These are phyloP conservation scores for Anthracocystis panici-leucophaei DNA, from an alignment of 1,284 basidiomycete species.

Conservation along the genomic window DNA sequence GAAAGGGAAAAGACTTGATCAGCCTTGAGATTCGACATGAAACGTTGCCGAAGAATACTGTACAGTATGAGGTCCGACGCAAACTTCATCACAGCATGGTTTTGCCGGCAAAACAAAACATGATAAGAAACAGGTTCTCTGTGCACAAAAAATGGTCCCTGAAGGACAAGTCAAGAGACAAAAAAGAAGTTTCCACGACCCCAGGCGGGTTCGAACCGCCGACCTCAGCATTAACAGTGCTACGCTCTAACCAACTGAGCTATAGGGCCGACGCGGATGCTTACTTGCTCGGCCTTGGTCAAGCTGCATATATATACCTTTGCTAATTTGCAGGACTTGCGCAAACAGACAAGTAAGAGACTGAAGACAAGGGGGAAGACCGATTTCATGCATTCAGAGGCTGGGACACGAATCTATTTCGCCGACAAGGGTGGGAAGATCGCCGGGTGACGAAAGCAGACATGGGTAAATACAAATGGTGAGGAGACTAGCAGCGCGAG, in stretches of 20 bases:
- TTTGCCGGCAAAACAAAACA: neutral
- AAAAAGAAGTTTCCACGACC: conserved; percentile 34
- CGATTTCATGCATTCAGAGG: neutral
- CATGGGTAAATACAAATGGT: conserved; percentile 4
- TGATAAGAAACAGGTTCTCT: neutral
- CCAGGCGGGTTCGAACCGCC: conserved; percentile 59
- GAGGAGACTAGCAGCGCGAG: too few species aligned
- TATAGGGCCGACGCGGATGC: conserved; percentile 22
- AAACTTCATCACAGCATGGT: too few species aligned
- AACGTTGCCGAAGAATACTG: too few species aligned
- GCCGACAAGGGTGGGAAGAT: neutral
- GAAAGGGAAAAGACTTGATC: too few species aligned
- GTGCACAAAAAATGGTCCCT: too few species aligned
- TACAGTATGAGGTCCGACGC: too few species aligned
- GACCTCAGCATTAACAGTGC: conserved; percentile 62
- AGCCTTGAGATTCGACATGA: too few species aligned
- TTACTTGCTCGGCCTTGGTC: too few species aligned
- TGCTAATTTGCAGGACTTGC: too few species aligned
- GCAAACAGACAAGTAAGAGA: too few species aligned
- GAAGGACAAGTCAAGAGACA: conserved; percentile 5
- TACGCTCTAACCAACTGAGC: conserved; percentile 63
- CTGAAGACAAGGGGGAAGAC: neutral
- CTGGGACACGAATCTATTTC: conserved; percentile 7
- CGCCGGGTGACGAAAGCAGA: conserved; percentile 7
- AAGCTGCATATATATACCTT: too few species aligned